Evolutionary conservation across 169 alveolate genomes (phyloP).

Genomic region (Cystoisospora suis): DNA sequence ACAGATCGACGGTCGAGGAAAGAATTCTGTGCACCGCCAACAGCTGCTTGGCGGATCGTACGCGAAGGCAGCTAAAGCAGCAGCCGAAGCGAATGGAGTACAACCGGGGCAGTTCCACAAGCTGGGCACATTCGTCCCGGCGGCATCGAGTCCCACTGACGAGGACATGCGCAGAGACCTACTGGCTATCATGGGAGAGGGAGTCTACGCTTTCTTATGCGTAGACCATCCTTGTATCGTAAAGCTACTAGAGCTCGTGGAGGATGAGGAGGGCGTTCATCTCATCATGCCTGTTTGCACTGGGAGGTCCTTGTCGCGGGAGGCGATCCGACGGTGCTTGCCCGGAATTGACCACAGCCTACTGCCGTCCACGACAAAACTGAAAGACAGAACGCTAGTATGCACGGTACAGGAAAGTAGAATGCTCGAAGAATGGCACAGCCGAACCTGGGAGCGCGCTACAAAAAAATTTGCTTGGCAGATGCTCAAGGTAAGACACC

Average conservation of each 20-base stretch:
- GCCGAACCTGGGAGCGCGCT: not conserved
- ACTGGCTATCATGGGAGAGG: constrained; percentile 35
- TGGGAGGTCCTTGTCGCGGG: constrained; percentile 1
- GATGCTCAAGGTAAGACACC: constrained; percentile 6
- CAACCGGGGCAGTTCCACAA: too few relatives aligned
- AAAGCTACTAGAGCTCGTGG: not conserved
- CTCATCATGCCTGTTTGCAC: constrained; percentile 20
- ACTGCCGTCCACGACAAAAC: not conserved
- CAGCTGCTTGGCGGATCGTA: too few relatives aligned
- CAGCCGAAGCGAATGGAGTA: too few relatives aligned
- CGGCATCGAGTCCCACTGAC: too few relatives aligned
- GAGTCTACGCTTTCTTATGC: not conserved
- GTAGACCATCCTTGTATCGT: not conserved
- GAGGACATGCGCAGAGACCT: not conserved
- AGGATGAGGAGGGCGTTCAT: constrained; percentile 28
- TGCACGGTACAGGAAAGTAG: too few relatives aligned
- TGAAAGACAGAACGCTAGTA: not conserved
- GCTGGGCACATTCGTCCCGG: too few relatives aligned
- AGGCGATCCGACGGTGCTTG: not conserved
- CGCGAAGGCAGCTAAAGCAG: too few relatives aligned
- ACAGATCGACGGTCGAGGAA: too few relatives aligned
- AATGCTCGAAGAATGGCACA: not conserved
- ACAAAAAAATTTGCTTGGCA: constrained; percentile 26
- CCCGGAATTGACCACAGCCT: not conserved
- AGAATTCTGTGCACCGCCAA: too few relatives aligned